These are phyloP conservation scores for Syzygium aromaticum DNA, from an alignment of 345 rosid species.

Conservation along the genomic window DNA sequence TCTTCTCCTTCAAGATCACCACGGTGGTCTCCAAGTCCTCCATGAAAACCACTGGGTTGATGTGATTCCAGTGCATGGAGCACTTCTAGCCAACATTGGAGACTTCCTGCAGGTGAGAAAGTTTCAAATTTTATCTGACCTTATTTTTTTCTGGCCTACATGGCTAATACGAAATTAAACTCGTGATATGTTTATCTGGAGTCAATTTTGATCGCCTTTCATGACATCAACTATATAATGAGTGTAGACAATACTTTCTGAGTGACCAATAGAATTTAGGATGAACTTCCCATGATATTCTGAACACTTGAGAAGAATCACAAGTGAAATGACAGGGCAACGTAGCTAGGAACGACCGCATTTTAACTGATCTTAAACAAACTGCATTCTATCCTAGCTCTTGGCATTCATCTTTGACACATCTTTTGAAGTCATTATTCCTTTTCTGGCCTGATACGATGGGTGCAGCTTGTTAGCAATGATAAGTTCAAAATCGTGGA, in stretches of 20 bases:
- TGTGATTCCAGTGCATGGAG: conserved; percentile 24
- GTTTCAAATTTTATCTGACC: conserved; percentile 16
- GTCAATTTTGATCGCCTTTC: background rate
- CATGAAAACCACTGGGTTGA: conserved; percentile 34
- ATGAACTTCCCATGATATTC: background rate
- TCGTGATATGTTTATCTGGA: background rate
- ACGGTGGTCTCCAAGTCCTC: conserved; percentile 39
- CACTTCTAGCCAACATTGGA: conserved; percentile 36
- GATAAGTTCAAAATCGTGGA: background rate
- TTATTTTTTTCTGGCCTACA: conserved; percentile 4
- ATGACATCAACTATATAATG: background rate
- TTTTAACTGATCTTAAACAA: background rate
- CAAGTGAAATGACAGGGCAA: background rate
- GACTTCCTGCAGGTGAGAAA: conserved; percentile 38
- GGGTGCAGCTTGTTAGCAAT: background rate
- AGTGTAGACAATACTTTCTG: background rate
- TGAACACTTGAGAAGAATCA: background rate
- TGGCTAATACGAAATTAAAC: too few species aligned
- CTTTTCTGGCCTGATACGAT: background rate
- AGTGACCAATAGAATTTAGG: background rate
- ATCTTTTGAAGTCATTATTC: background rate
- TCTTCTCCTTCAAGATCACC: conserved; percentile 32
- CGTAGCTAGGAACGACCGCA: background rate
- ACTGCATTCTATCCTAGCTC: background rate
- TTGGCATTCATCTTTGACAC: background rate